Conservation (phyloP, 305 asterid genomes). For the Fraxinus sp. region DNA sequence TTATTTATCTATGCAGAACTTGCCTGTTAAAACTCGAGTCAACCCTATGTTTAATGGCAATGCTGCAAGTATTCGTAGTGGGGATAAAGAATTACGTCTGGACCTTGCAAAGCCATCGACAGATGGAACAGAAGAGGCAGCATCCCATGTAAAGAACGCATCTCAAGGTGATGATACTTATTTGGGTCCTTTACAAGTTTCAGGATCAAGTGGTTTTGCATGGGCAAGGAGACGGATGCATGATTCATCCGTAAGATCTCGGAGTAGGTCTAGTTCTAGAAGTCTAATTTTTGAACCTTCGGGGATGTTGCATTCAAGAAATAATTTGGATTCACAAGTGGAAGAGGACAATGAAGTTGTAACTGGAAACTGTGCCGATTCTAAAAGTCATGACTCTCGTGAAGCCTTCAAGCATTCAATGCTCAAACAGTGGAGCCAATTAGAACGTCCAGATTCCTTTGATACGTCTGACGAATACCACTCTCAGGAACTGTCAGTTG, state of each 20-base stretch:
- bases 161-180: constrained; percentile 81
- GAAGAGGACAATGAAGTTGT: constrained; percentile 47
- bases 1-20: constrained; percentile 44
- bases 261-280: constrained; percentile 83
- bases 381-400: constrained; percentile 50
- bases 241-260: constrained; percentile 64
- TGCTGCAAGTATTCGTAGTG: constrained; percentile 32
- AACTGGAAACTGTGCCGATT: constrained; percentile 33
- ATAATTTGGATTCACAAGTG: constrained; percentile 46
- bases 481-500: constrained; percentile 77
- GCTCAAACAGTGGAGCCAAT: constrained; percentile 72
- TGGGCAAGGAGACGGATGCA: constrained; percentile 77
- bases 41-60: constrained; percentile 36
- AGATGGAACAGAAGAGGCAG: constrained; percentile 44
- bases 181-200: constrained; percentile 79
- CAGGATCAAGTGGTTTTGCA: constrained; percentile 93
- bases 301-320: constrained; percentile 48
- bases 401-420: constrained; percentile 46
- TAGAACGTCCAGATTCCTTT: constrained; percentile 71
- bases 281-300: constrained; percentile 75
- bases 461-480: constrained; percentile 79
- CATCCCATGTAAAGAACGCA: constrained; percentile 66
- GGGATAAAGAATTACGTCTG: constrained; percentile 37
- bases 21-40: constrained; percentile 47
- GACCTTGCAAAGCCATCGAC: constrained; percentile 48